These are phyloP conservation scores for Staphylotrichum tortipilum DNA, from an alignment of 495 filamentous ascomycete species.

Conservation along the genomic window DNA sequence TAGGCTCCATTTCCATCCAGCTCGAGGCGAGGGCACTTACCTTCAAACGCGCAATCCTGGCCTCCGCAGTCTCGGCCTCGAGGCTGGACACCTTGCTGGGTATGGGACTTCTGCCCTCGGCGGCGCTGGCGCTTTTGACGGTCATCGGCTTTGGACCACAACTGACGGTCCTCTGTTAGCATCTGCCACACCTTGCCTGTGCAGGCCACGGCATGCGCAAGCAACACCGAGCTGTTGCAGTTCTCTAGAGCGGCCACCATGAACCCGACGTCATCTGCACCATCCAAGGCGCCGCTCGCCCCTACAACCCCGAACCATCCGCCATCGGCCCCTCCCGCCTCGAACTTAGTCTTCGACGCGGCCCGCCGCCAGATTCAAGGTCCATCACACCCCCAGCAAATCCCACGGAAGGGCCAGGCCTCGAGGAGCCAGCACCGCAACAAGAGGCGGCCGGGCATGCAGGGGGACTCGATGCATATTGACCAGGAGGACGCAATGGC, in stretches of 20 bases:
- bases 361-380: slow-evolving; percentile 54
- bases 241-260: slow-evolving; percentile 20
- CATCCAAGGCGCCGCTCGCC: slow-evolving; percentile 38
- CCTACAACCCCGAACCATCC: slow-evolving; percentile 19
- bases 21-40: no score
- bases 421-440: slow-evolving; percentile 64
- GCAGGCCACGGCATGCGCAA: not conserved
- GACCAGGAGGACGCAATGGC: slow-evolving; percentile 71
- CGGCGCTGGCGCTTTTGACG: not conserved
- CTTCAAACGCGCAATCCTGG: no score
- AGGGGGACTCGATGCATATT: slow-evolving; percentile 16
- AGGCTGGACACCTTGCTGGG: not conserved
- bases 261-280: slow-evolving; percentile 36
- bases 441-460: slow-evolving; percentile 37
- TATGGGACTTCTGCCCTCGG: not conserved
- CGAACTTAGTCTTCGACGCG: slow-evolving; percentile 42
- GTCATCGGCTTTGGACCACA: not conserved
- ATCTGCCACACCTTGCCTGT: not conserved
- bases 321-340: slow-evolving; percentile 17
- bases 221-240: not conserved
- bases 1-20: no score
- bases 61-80: no score
- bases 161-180: not conserved
- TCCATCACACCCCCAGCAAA: slow-evolving; percentile 43
- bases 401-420: slow-evolving; percentile 64